These are phyloP conservation scores for Lodderomyces jiufengensis DNA, from an alignment of 1,139 yeast genomes.

Conservation along the genomic window DNA sequence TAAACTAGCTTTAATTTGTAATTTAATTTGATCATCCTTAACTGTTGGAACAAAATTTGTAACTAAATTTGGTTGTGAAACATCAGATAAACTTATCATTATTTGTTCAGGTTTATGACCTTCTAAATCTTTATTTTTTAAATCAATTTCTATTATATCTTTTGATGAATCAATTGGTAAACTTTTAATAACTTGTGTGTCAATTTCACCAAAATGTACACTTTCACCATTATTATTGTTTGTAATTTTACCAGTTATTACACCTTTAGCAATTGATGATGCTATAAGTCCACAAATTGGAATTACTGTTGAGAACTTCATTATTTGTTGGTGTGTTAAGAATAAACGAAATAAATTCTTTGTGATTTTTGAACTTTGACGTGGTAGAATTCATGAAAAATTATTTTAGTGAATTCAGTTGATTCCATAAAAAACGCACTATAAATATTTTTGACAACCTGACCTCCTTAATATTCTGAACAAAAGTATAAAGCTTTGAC, in stretches of 20 bases:
- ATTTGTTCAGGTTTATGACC: slow-evolving; percentile 25
- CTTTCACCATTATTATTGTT: slow-evolving; percentile 19
- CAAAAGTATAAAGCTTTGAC: no score
- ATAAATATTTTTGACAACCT: no score
- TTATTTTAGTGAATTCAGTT: background rate
- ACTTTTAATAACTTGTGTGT: slow-evolving; percentile 33
- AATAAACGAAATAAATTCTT: background rate
- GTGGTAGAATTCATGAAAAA: slow-evolving; percentile 9
- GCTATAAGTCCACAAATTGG: slow-evolving; percentile 3
- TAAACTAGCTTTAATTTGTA: slow-evolving; percentile 27
- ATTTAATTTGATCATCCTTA: slow-evolving; percentile 19
- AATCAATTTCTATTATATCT: slow-evolving; percentile 30
- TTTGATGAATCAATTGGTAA: slow-evolving; percentile 29
- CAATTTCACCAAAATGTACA: slow-evolving; percentile 33
- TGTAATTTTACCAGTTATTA: slow-evolving; percentile 27
- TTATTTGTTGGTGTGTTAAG: slow-evolving; percentile 2
- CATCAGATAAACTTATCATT: slow-evolving; percentile 22
- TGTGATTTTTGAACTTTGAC: slow-evolving; percentile 9
- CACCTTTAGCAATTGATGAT: slow-evolving; percentile 22
- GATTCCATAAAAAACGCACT: background rate
- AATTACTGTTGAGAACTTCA: slow-evolving; percentile 13
- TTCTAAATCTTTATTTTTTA: slow-evolving; percentile 18
- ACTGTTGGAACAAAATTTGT: slow-evolving; percentile 25
- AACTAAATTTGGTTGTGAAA: slow-evolving; percentile 24
- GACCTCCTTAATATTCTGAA: no score